These are phyloP conservation scores for Filobasidium floriforme DNA, from an alignment of 768 basidiomycete species.

Conservation along the genomic window DNA sequence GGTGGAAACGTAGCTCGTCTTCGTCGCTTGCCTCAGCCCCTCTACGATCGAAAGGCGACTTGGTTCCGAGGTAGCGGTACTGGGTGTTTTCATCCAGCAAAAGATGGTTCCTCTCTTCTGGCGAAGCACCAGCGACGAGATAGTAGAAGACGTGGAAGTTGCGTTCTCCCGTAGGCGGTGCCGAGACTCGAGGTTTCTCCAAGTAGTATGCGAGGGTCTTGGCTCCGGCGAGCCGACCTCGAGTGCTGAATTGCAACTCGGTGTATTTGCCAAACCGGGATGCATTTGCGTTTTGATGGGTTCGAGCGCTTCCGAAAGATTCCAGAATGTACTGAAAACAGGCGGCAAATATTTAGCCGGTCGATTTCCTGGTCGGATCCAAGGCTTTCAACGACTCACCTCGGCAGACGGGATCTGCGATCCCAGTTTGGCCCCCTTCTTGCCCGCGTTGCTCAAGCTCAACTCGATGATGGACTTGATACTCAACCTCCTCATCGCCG, in stretches of 20 bases:
- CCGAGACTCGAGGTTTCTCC: constrained; percentile 78
- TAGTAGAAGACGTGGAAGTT: constrained; percentile 99
- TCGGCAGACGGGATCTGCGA: constrained; percentile 82
- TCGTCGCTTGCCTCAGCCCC: constrained; percentile 51
- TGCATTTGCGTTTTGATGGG: constrained; percentile 76
- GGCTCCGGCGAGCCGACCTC: constrained; percentile 75
- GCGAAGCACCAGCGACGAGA: constrained; percentile 78
- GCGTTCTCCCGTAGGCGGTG: constrained; percentile 68
- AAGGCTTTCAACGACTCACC: constrained; percentile 26
- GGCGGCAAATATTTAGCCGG: constrained; percentile 7
- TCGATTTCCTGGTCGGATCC: not conserved
- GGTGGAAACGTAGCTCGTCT: constrained; percentile 81
- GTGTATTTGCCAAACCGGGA: constrained; percentile 97
- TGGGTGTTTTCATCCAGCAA: constrained; percentile 70
- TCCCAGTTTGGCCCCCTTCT: constrained; percentile 85
- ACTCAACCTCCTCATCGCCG: constrained; percentile 77
- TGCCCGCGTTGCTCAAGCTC: constrained; percentile 76
- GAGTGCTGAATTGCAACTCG: constrained; percentile 91
- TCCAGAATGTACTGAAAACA: constrained; percentile 69
- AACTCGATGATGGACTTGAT: constrained; percentile 90
- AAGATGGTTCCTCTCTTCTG: constrained; percentile 81
- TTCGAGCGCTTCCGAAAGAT: constrained; percentile 81
- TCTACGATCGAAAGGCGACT: constrained; percentile 38
- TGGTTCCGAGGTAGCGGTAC: constrained; percentile 77
- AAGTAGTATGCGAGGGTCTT: constrained; percentile 97